phyloP scores from a whole-genome alignment of 257 asterid genomes.

The Gynochthodes officinalis region DNA sequence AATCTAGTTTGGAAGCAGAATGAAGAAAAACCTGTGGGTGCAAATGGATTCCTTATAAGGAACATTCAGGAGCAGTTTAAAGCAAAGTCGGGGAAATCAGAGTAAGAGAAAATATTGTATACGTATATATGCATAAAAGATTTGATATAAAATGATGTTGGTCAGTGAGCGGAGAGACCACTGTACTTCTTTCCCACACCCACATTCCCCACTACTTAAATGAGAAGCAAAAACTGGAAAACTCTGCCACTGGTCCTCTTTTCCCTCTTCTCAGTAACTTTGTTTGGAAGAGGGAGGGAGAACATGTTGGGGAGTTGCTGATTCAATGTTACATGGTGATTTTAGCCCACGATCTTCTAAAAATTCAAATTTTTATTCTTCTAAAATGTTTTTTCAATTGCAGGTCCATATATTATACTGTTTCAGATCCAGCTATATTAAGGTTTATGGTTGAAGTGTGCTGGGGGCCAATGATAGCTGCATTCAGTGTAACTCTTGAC shows the following conservation, averaged over 20 bases:
- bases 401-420: slow-evolving; percentile 77
- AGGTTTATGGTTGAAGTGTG: slow-evolving; percentile 98
- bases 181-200: not conserved
- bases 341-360: not conserved
- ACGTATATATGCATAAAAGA: not conserved
- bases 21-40: slow-evolving; percentile 92
- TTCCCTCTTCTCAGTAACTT: not conserved
- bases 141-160: not conserved
- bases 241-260: not conserved
- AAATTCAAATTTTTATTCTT: not conserved
- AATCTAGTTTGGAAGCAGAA: slow-evolving; percentile 96
- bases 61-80: slow-evolving; percentile 97
- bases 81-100: slow-evolving; percentile 89
- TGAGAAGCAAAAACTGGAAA: not conserved
- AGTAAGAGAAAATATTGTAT: slow-evolving; percentile 49
- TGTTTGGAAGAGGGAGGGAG: not conserved
- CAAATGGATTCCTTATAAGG: slow-evolving; percentile 77
- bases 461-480: slow-evolving; percentile 99
- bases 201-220: not conserved
- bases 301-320: not conserved
- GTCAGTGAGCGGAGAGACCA: not conserved
- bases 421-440: slow-evolving; percentile 85
- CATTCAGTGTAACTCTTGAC: slow-evolving; percentile 93
- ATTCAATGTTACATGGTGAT: not conserved
- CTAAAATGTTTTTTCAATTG: slow-evolving; percentile 21